Base-by-base conservation (phyloP, 257 asterid genomes). In the Paraleonurus japonicus region DNA sequence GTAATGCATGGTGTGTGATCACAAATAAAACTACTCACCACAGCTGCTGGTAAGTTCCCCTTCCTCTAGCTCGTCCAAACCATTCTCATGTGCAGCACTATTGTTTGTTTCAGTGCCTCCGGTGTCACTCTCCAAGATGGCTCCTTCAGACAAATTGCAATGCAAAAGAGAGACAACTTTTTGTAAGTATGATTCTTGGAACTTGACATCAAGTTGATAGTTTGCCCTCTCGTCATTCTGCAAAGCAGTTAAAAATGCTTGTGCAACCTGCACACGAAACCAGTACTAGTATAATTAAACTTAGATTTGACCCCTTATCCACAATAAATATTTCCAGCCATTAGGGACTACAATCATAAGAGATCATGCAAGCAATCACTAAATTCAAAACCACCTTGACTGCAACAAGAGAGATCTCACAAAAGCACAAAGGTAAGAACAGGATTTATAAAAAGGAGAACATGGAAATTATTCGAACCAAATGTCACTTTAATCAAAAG, bases 211-310 rank as follows among this genome's bases (percentile, higher is more conserved):
- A 64, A 92, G 96, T 75, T 95, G 98, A 81, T 87, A 85, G 76
- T 88, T 95, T 58, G 92, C 96, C 84, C 98, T 89, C 81, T 95
- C 99, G 87, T 95, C 98, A 80, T 88, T 91, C 85, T 86, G 98
- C 78, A 95, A 76, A 58, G 98, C 98, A 72, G 92, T 86, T 77
- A 95, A 76, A 84, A 95, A 95, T 11, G 86, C 86, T 57, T 78
- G 92, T 15, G 99, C 96, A 73, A 95, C 99, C 99, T 94, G 85
- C 80, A 80, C 78, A 85, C 65, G 47, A 43, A 70, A 45, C 39
- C 55, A 50, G 54, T 23, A 71, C 60, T 61, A 16, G 57, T 3
- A 65, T n/a, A 77, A n/a, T 27, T 37, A 4, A 39, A 62, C 32
- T 35, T 79, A 37, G 61, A 53, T 54, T 65, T 65, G 35, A 71